Conservation (phyloP, 1,284 basidiomycete species). For the Naganishia sp. region DNA sequence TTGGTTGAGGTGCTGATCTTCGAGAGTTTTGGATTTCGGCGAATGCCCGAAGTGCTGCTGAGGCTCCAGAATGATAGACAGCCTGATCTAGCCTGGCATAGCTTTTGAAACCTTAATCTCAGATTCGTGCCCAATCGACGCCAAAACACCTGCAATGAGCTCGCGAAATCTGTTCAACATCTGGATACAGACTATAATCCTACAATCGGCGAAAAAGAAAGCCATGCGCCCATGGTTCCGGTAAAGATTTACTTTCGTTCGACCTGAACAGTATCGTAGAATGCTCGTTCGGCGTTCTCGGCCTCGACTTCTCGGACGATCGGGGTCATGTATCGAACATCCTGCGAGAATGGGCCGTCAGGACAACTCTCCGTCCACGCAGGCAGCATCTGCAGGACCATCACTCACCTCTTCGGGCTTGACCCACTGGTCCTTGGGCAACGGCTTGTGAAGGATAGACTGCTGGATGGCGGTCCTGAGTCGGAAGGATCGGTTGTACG, state of each 20-base stretch:
- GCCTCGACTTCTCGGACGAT: slow-evolving; percentile 72
- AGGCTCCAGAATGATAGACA: no score
- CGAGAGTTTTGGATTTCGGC: no score
- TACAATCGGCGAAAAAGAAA: slow-evolving; percentile 5
- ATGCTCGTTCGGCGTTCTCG: slow-evolving; percentile 76
- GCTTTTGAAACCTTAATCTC: no score
- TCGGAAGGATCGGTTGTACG: slow-evolving; percentile 90
- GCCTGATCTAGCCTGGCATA: no score
- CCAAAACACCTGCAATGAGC: no score
- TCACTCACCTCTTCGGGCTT: slow-evolving; percentile 70
- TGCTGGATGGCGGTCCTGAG: slow-evolving; percentile 81
- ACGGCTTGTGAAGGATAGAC: slow-evolving; percentile 74
- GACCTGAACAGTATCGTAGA: slow-evolving; percentile 74
- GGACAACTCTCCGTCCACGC: neutral
- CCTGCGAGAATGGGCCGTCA: slow-evolving; percentile 59
- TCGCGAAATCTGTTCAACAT: slow-evolving; percentile 9
- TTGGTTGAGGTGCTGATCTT: no score
- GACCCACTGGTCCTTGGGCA: slow-evolving; percentile 85
- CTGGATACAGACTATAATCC: slow-evolving; percentile 30
- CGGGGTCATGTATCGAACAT: slow-evolving; percentile 84
- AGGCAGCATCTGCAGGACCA: neutral
- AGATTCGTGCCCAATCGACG: no score
- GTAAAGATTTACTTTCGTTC: slow-evolving; percentile 42
- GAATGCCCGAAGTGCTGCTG: no score
- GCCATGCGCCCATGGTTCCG: neutral